These are phyloP conservation scores for Streptanthus diversifolius DNA, from an alignment of 345 rosid genomes.

Conservation along the genomic window DNA sequence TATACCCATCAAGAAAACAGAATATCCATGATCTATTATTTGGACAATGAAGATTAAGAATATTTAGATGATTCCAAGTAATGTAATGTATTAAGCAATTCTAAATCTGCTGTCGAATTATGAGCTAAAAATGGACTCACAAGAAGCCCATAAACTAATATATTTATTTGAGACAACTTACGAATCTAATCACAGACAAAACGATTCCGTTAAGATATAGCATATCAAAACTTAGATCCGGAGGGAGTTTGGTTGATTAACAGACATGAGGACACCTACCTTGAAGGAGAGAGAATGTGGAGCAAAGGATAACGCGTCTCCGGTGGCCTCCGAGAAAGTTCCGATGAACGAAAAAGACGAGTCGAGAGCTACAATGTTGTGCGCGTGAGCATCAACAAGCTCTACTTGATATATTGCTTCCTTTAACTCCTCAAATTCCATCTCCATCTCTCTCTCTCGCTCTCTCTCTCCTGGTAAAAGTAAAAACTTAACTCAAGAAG, in stretches of 20 bases:
- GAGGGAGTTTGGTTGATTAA: not conserved
- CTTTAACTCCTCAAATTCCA: slow-evolving; percentile 58
- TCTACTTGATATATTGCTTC: slow-evolving; percentile 50
- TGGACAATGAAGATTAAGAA: no score
- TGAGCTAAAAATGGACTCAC: not conserved
- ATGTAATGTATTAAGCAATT: not conserved
- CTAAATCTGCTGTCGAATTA: no score
- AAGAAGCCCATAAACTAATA: not conserved
- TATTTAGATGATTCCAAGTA: not conserved
- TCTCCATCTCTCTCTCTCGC: slow-evolving; percentile 20
- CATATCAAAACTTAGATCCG: not conserved
- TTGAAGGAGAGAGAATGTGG: slow-evolving; percentile 76
- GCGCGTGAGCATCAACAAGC: slow-evolving; percentile 80
- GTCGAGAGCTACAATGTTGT: slow-evolving; percentile 69
- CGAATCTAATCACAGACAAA: not conserved
- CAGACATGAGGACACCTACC: slow-evolving; percentile 47
- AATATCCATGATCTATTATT: no score
- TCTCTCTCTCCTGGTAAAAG: not conserved
- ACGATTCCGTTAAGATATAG: not conserved
- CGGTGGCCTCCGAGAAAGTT: slow-evolving; percentile 71
- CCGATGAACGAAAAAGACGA: slow-evolving; percentile 66
- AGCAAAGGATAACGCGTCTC: slow-evolving; percentile 65
- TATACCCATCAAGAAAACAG: no score
- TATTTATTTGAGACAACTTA: not conserved
- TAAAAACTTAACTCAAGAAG: not conserved